Evolutionary conservation across 2,329 filamentous ascomycete genomes (phyloP).

Genomic region (Dichotomopilus funicola): DNA sequence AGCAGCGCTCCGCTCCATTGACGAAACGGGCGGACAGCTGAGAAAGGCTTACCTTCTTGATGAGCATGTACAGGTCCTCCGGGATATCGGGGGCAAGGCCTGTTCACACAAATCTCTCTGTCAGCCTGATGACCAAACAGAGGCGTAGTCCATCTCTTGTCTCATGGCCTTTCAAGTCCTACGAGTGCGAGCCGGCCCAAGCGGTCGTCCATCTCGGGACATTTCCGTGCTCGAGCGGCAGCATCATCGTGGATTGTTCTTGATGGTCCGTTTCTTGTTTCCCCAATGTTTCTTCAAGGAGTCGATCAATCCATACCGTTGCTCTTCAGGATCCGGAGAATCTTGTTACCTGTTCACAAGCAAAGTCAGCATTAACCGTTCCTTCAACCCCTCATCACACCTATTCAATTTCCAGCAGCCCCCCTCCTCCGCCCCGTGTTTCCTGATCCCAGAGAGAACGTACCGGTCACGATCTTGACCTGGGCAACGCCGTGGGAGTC

Average conservation of each 20-base stretch:
- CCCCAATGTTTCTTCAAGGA: conserved; percentile 13
- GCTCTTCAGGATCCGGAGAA: conserved; percentile 97
- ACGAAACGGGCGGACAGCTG: background rate
- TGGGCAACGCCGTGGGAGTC: conserved; percentile 97
- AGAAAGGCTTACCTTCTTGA: conserved; percentile 78
- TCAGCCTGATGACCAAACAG: conserved; percentile 84
- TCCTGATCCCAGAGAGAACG: conserved; percentile 30
- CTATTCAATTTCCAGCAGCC: background rate
- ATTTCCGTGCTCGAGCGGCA: background rate
- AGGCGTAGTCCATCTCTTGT: conserved; percentile 48
- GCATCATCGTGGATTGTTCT: conserved; percentile 9
- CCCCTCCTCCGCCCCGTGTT: too few relatives aligned
- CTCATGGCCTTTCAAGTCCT: background rate
- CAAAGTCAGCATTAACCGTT: too few relatives aligned
- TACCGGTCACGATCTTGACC: conserved; percentile 96
- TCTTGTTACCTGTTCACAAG: conserved; percentile 80
- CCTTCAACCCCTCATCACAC: conserved; percentile 32
- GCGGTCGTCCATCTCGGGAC: background rate
- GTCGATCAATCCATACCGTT: conserved; percentile 68
- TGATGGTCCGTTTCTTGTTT: conserved; percentile 19
- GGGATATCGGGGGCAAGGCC: conserved; percentile 97
- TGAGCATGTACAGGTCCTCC: conserved; percentile 98
- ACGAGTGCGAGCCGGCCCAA: conserved; percentile 1
- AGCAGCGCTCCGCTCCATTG: too few relatives aligned
- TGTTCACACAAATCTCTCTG: conserved; percentile 78